These are phyloP conservation scores for Colletotrichum eleusines DNA, from an alignment of 2,329 filamentous ascomycete genomes.

Conservation along the genomic window DNA sequence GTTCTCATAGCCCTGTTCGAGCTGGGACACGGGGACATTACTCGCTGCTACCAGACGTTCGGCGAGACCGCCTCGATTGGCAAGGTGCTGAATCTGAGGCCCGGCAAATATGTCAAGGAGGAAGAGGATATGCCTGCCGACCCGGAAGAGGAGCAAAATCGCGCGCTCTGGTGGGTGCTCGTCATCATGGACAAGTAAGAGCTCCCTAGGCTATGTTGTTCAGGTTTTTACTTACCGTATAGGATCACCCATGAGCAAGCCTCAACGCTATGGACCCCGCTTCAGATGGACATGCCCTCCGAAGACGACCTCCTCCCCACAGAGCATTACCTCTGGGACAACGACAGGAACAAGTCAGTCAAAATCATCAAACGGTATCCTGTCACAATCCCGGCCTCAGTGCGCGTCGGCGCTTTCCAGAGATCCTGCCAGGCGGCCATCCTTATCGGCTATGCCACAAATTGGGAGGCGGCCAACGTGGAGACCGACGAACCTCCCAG, in stretches of 20 bases:
- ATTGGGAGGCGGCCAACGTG: slow-evolving; percentile 44
- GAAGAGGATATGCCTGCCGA: slow-evolving; percentile 47
- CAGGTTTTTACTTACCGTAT: slow-evolving; percentile 13
- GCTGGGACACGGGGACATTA: slow-evolving; percentile 58
- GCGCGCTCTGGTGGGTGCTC: slow-evolving; percentile 58
- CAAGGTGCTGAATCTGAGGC: slow-evolving; percentile 52
- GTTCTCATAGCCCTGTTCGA: slow-evolving; percentile 58
- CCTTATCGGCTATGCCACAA: slow-evolving; percentile 49
- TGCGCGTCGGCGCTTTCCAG: slow-evolving; percentile 52
- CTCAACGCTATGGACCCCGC: slow-evolving; percentile 49
- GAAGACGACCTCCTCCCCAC: slow-evolving; percentile 52
- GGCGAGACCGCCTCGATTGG: slow-evolving; percentile 56
- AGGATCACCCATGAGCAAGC: slow-evolving; percentile 51
- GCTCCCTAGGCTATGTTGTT: background rate
- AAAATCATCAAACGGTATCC: slow-evolving; percentile 47
- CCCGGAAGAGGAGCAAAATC: slow-evolving; percentile 54
- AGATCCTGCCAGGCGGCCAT: slow-evolving; percentile 53
- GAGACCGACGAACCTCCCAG: slow-evolving; percentile 42
- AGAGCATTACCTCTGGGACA: slow-evolving; percentile 51
- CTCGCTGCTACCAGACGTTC: slow-evolving; percentile 57
- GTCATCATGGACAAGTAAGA: slow-evolving; percentile 59
- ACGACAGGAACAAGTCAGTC: slow-evolving; percentile 43
- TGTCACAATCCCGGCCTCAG: slow-evolving; percentile 46
- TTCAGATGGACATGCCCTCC: slow-evolving; percentile 52
- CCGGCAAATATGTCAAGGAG: slow-evolving; percentile 52